These are phyloP conservation scores for Candida sp. DNA, from an alignment of 1,139 yeast genomes.

Conservation along the genomic window DNA sequence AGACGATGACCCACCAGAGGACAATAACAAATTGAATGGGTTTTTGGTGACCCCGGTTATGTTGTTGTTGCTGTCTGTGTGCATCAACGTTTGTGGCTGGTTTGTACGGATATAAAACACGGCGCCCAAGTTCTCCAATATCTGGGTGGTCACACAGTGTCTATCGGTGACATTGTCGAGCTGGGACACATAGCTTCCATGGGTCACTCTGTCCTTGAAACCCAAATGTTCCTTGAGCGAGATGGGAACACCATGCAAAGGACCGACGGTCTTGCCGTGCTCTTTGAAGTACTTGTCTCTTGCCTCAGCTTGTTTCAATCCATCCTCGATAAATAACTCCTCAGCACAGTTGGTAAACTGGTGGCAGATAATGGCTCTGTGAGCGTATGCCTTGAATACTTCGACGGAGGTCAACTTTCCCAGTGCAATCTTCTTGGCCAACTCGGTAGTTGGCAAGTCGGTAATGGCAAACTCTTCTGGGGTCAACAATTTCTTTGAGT, in stretches of 20 bases:
- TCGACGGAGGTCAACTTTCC: slow-evolving; percentile 45
- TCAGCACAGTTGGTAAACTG: slow-evolving; percentile 41
- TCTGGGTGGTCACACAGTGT: slow-evolving; percentile 54
- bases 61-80: slow-evolving; percentile 48
- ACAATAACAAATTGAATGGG: slow-evolving; percentile 43
- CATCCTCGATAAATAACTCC: slow-evolving; percentile 38
- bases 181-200: slow-evolving; percentile 64
- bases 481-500: slow-evolving; percentile 45
- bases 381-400: slow-evolving; percentile 55
- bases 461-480: slow-evolving; percentile 52
- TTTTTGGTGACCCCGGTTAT: slow-evolving; percentile 40
- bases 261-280: slow-evolving; percentile 68
- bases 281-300: slow-evolving; percentile 45
- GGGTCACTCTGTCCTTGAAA: slow-evolving; percentile 58
- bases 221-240: slow-evolving; percentile 78
- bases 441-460: slow-evolving; percentile 40
- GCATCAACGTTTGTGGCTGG: slow-evolving; percentile 55
- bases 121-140: slow-evolving; percentile 67
- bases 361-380: slow-evolving; percentile 46
- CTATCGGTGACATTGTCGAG: slow-evolving; percentile 52
- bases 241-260: slow-evolving; percentile 80
- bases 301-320: slow-evolving; percentile 35
- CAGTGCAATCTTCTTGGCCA: slow-evolving; percentile 37
- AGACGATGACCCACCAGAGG: slow-evolving; percentile 70
- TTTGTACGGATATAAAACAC: slow-evolving; percentile 56